Base-by-base conservation (phyloP, 1,284 basidiomycete genomes). In the Wallemia mellicola region DNA sequence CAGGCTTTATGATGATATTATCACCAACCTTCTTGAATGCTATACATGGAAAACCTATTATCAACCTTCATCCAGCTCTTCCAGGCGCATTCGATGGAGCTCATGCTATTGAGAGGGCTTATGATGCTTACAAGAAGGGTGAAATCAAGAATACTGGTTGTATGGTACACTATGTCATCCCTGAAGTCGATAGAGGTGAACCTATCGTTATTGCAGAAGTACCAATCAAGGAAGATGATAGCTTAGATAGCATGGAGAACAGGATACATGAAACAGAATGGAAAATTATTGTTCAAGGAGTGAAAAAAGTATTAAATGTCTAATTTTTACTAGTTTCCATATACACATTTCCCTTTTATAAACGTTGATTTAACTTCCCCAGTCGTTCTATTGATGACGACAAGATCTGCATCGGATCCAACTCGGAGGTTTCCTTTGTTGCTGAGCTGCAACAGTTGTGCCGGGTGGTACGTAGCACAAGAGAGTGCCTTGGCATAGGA, bases 1-100 rank as follows among this genome's bases (percentile, higher is more conserved):
- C 92, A 0, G 94, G 92, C 0, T 98, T 88, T 83, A 96, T 98
- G 92, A 89, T 96, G 68, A 83, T 91, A 64, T 76, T 89, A 54
- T 73, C 73, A 7, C 70, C 73, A 59, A 63, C 67, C 19, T 77
- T 79, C 67, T 67, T 78, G 24, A 65, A 74, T 28, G 65, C 73
- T 24, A 67, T 76, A n/a, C 65, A 69, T 58, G 69, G 68, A 19
- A 19, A 63, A 59, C 25, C 65, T 0, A 84, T 94, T 64, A 94
- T 98, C 74, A 98, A 98, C 68, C 74, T 98, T 11, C 94, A 98
- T 67, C 92, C 94, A 9, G 94, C 92, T 2, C 74, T 98, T 1
- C 94, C 94, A 0, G 86, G 86, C 0, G 81, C 83, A 3, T 98
- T 98, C 65, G 91, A 95, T 65, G 94, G 94, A 9, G 81, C 87